Evolutionary conservation across 306 rosid genomes (phyloP).

Genomic region (Castanospermum australe): DNA sequence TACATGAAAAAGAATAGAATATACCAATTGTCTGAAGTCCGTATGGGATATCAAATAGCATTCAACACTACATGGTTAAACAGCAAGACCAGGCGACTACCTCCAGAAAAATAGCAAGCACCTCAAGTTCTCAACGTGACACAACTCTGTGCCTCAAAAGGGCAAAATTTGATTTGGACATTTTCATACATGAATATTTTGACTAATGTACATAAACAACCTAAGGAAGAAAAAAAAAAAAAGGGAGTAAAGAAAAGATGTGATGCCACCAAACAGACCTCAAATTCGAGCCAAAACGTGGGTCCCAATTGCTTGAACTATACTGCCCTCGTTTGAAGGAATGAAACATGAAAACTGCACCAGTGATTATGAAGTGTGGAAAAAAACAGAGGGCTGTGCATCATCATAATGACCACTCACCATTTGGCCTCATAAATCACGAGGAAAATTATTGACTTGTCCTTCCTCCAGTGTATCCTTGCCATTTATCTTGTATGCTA

Average conservation of each 20-base stretch:
- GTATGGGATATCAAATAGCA: slow-evolving; percentile 8
- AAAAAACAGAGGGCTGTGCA: slow-evolving; percentile 31
- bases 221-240: not conserved
- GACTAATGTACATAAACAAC: slow-evolving; percentile 54
- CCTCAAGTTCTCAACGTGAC: slow-evolving; percentile 33
- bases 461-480: slow-evolving; percentile 92
- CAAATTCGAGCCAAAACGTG: slow-evolving; percentile 43
- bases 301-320: slow-evolving; percentile 42
- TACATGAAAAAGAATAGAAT: slow-evolving; percentile 36
- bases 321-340: slow-evolving; percentile 40
- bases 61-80: slow-evolving; percentile 26
- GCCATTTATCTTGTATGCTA: slow-evolving; percentile 87
- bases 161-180: slow-evolving; percentile 55
- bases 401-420: slow-evolving; percentile 36
- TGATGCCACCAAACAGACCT: slow-evolving; percentile 36
- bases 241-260: not conserved
- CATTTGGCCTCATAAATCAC: slow-evolving; percentile 34
- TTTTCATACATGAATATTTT: slow-evolving; percentile 36
- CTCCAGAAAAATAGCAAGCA: slow-evolving; percentile 19
- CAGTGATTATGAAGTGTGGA: slow-evolving; percentile 6
- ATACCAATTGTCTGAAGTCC: slow-evolving; percentile 20
- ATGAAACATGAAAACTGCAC: slow-evolving; percentile 38
- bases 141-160: slow-evolving; percentile 35
- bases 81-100: slow-evolving; percentile 24
- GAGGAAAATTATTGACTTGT: slow-evolving; percentile 82